Percentiles rank a stretch among this genome's conserved stretches.
phyloP scores from a whole-genome alignment of 768 basidiomycete species.

The Sporobolomyces phaffii region DNA sequence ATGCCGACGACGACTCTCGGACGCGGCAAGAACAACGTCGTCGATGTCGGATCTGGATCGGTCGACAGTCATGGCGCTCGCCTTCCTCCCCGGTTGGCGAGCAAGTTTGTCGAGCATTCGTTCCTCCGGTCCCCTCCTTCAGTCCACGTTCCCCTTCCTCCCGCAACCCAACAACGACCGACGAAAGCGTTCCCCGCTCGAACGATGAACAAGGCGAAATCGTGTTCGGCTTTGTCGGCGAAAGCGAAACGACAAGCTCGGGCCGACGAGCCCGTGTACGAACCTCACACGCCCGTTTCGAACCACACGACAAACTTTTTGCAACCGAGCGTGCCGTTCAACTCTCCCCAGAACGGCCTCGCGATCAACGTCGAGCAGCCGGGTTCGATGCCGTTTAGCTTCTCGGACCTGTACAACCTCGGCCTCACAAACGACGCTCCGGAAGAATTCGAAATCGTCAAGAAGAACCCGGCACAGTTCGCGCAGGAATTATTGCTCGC shows the following conservation, averaged over 20 bases:
- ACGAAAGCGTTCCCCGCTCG: constrained; percentile 24
- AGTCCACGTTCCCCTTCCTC: neutral
- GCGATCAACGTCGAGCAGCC: neutral
- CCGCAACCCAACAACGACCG: neutral
- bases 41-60: constrained; percentile 21
- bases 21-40: constrained; percentile 26
- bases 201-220: constrained; percentile 36
- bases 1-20: constrained; percentile 38
- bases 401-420: constrained; percentile 38
- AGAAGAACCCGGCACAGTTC: constrained; percentile 21
- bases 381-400: constrained; percentile 33
- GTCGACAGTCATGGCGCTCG: neutral
- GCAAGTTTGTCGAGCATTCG: constrained; percentile 25
- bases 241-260: constrained; percentile 2
- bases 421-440: constrained; percentile 28
- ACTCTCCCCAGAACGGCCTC: constrained; percentile 19
- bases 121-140: constrained; percentile 10
- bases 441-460: constrained; percentile 12
- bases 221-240: constrained; percentile 28
- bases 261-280: neutral
- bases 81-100: neutral
- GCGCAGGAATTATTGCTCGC: constrained; percentile 14
- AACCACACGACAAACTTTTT: constrained; percentile 14
- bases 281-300: constrained; percentile 33
- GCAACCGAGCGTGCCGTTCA: constrained; percentile 22